phyloP scores from a whole-genome alignment of 2,329 filamentous ascomycete genomes.

The Lasiodiplodia sp. region DNA sequence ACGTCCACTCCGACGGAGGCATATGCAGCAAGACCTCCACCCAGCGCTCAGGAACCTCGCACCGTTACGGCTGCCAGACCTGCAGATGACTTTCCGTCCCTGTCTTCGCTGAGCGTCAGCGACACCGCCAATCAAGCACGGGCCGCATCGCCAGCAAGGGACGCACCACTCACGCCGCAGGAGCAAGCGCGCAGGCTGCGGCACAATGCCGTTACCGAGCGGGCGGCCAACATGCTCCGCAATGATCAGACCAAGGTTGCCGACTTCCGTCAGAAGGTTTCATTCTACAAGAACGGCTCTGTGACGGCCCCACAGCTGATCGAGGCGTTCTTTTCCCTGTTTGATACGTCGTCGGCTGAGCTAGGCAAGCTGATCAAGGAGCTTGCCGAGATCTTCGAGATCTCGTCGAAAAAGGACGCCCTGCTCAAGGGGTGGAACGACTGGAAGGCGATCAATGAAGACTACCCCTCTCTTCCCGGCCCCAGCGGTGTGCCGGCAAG shows the following conservation, averaged over 20 bases:
- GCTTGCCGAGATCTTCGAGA: constrained; percentile 90
- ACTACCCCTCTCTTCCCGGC: constrained; percentile 87
- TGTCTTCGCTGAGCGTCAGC: constrained; percentile 23
- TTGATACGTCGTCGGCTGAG: constrained; percentile 80
- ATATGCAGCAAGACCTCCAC: constrained; percentile 56
- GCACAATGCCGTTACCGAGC: constrained; percentile 84
- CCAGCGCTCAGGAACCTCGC: constrained; percentile 44
- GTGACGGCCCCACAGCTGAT: constrained; percentile 79
- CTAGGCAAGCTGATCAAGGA: constrained; percentile 91
- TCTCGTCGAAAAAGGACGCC: constrained; percentile 73
- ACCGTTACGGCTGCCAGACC: constrained; percentile 50
- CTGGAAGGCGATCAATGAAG: constrained; percentile 94
- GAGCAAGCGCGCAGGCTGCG: constrained; percentile 82
- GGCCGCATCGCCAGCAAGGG: constrained; percentile 45
- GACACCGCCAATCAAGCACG: constrained; percentile 28
- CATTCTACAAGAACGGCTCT: constrained; percentile 74
- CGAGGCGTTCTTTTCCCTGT: constrained; percentile 86
- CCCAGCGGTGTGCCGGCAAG: constrained; percentile 67
- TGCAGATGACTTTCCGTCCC: constrained; percentile 29
- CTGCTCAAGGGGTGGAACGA: constrained; percentile 90
- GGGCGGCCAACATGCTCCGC: constrained; percentile 79
- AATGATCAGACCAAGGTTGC: constrained; percentile 78
- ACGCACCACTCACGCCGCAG: constrained; percentile 68
- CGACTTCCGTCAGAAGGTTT: constrained; percentile 81
- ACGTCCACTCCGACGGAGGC: constrained; percentile 55